Evolutionary conservation across 2,329 filamentous ascomycete species (phyloP).

Genomic region (Chaetothyriales sp.): DNA sequence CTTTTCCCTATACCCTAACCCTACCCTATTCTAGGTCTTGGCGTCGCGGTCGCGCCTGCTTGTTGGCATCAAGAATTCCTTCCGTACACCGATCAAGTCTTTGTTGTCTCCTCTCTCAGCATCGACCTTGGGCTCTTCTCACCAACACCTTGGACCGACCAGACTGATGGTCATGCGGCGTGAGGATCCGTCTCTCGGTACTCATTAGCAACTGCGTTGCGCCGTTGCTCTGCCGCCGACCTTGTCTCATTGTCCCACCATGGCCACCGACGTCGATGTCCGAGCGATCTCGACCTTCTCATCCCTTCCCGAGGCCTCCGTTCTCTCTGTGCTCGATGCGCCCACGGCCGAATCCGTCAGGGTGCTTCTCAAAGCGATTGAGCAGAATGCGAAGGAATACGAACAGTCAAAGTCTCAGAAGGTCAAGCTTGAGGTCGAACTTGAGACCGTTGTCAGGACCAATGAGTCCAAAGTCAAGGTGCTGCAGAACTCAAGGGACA

Average conservation of each 20-base stretch:
- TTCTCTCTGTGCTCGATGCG: conserved; percentile 39
- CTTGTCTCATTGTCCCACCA: conserved; percentile 18
- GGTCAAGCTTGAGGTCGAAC: conserved; percentile 74
- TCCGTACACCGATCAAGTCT: background rate
- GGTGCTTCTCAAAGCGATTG: conserved; percentile 57
- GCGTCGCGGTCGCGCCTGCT: background rate
- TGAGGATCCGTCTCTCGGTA: background rate
- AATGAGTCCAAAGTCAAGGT: conserved; percentile 70
- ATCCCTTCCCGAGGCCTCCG: conserved; percentile 39
- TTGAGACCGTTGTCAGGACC: conserved; percentile 75
- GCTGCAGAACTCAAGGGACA: conserved; percentile 67
- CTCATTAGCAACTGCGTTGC: background rate
- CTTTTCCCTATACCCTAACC: too few relatives aligned
- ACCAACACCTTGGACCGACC: background rate
- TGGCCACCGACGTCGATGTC: conserved; percentile 44
- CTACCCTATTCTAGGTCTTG: background rate
- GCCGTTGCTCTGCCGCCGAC: background rate
- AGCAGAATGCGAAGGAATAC: conserved; percentile 64
- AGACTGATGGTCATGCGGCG: background rate
- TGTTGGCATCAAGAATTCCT: background rate
- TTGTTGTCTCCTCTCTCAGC: background rate
- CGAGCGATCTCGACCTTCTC: conserved; percentile 46
- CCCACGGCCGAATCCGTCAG: conserved; percentile 65
- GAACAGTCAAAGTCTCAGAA: conserved; percentile 77
- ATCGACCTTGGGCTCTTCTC: background rate